phyloP scores from a whole-genome alignment of 352 stramenopile genomes.

The Peronospora destructor region DNA sequence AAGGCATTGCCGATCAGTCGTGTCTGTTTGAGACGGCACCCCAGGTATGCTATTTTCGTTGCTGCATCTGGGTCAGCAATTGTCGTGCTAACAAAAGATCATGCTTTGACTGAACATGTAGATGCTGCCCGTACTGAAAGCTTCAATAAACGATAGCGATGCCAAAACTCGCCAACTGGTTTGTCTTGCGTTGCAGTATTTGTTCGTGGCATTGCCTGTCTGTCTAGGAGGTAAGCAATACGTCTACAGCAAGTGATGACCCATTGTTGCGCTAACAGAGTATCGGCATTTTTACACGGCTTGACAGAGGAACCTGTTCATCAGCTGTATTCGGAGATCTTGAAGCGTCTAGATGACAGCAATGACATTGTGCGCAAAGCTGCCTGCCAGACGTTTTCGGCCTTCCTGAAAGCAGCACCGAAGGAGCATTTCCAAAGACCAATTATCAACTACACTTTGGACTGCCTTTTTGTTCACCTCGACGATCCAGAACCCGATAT shows the following conservation, averaged over 20 bases:
- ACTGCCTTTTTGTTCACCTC: constrained; percentile 88
- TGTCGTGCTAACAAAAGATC: constrained; percentile 1
- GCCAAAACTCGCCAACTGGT: constrained; percentile 85
- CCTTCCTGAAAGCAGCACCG: constrained; percentile 79
- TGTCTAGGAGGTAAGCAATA: constrained; percentile 52
- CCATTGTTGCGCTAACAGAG: constrained; percentile 2
- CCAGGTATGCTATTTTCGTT: constrained; percentile 32
- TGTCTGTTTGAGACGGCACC: constrained; percentile 81
- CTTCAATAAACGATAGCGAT: constrained; percentile 82
- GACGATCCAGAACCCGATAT: constrained; percentile 86
- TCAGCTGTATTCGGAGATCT: constrained; percentile 87
- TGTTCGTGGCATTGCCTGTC: constrained; percentile 75
- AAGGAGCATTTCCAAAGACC: constrained; percentile 83
- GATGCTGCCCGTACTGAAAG: constrained; percentile 86
- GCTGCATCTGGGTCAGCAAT: not conserved
- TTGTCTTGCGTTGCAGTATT: constrained; percentile 82
- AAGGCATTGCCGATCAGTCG: constrained; percentile 58
- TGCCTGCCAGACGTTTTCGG: constrained; percentile 82
- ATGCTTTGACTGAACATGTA: constrained; percentile 15
- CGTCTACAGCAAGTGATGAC: not conserved
- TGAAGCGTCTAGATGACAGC: constrained; percentile 90
- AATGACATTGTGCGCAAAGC: constrained; percentile 86
- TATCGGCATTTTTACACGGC: constrained; percentile 4
- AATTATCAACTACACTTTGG: constrained; percentile 86
- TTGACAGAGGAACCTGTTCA: constrained; percentile 81